These are phyloP conservation scores for Tetrahymena elliotti DNA, from an alignment of 73 alveolate genomes.

Conservation along the genomic window DNA sequence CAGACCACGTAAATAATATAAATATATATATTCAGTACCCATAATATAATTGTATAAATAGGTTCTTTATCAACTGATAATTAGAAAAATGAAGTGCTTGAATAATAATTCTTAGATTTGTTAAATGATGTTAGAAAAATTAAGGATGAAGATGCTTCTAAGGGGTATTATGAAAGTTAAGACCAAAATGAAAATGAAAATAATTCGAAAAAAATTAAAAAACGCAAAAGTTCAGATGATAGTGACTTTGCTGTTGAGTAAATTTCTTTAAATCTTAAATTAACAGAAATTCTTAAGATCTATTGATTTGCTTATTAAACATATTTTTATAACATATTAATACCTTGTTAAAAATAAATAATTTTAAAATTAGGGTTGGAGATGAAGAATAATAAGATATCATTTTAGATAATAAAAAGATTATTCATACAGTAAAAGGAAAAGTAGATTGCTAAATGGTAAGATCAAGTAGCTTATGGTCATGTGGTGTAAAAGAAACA, in stretches of 20 bases:
- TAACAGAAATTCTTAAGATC: too few relatives aligned
- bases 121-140: not conserved
- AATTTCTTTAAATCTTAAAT: not conserved
- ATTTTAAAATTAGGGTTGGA: not conserved
- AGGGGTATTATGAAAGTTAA: not conserved
- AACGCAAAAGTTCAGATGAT: not conserved
- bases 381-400: not conserved
- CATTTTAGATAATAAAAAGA: not conserved
- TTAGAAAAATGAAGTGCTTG: not conserved
- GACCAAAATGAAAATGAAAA: not conserved
- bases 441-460: not conserved
- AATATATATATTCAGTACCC: not conserved
- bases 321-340: too few relatives aligned
- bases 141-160: not conserved
- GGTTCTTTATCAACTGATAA: not conserved
- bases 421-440: not conserved
- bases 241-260: not conserved
- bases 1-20: not conserved
- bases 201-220: not conserved
- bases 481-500: slow-evolving; percentile 62
- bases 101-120: not conserved
- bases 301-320: too few relatives aligned
- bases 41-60: not conserved
- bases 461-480: slow-evolving; percentile 70
- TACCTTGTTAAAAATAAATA: not conserved